These are phyloP conservation scores for Penstemon eatonii DNA, from an alignment of 257 asterid genomes.

Conservation along the genomic window DNA sequence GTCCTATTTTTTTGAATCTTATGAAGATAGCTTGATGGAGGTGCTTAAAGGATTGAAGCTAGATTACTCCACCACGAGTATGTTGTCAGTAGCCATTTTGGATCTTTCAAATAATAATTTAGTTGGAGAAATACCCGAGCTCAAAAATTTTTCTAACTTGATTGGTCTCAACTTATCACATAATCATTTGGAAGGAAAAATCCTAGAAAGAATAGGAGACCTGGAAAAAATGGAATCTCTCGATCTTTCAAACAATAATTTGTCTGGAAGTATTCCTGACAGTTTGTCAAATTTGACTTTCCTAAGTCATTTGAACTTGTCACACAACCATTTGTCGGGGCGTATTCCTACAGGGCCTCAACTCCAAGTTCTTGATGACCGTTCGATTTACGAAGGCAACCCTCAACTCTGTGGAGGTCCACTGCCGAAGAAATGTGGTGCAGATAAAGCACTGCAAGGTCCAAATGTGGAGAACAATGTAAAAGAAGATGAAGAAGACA, in stretches of 20 bases:
- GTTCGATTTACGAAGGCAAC: not conserved
- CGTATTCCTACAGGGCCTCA: too few species aligned
- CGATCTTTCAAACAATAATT: conserved; percentile 7
- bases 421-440: conserved; percentile 6
- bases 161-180: not conserved
- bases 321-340: conserved; percentile 6
- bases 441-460: not conserved
- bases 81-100: not conserved
- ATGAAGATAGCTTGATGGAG: not conserved
- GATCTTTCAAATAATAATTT: conserved; percentile 8
- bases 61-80: not conserved
- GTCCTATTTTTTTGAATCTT: not conserved
- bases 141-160: not conserved
- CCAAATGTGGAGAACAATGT: not conserved
- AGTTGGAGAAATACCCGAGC: not conserved
- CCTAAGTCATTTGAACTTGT: conserved; percentile 13
- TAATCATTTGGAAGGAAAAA: not conserved
- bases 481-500: not conserved
- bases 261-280: not conserved
- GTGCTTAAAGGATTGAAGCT: not conserved
- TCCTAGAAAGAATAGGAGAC: not conserved
- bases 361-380: not conserved
- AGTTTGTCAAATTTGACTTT: not conserved
- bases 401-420: conserved; percentile 14
- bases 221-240: not conserved